These are phyloP conservation scores for Aspergillus sclerotioniger DNA, from an alignment of 495 filamentous ascomycete genomes.

Conservation along the genomic window DNA sequence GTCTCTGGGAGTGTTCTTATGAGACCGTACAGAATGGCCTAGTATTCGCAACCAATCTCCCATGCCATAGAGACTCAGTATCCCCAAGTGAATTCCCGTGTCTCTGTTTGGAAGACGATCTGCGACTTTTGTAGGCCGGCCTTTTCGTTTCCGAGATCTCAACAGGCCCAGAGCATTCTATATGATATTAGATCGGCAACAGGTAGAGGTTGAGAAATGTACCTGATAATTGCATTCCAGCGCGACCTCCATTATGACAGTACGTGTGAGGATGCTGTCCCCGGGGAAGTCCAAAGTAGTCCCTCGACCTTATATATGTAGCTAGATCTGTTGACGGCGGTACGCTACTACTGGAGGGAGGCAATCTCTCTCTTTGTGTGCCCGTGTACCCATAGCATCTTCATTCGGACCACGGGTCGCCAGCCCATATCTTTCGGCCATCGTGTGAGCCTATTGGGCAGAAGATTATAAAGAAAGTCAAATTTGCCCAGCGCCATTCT, in stretches of 20 bases:
- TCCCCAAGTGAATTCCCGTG: neutral
- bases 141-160: conserved; percentile 2
- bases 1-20: neutral
- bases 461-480: too few relatives aligned
- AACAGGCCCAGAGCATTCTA: conserved; percentile 14
- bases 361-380: too few relatives aligned
- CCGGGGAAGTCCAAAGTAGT: too few relatives aligned
- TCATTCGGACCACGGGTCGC: too few relatives aligned
- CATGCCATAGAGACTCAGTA: conserved; percentile 27
- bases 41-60: conserved; percentile 23
- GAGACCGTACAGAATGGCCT: conserved; percentile 27
- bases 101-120: neutral
- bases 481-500: too few relatives aligned
- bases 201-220: neutral
- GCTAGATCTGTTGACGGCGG: too few relatives aligned
- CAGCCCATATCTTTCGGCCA: too few relatives aligned
- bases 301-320: too few relatives aligned
- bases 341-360: too few relatives aligned
- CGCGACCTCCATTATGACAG: neutral
- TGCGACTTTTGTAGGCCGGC: conserved; percentile 5
- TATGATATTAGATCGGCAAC: neutral
- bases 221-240: neutral
- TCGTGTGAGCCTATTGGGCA: too few relatives aligned
- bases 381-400: too few relatives aligned
- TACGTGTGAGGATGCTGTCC: neutral